These are phyloP conservation scores for Alternaria novae-zelandiae DNA, from an alignment of 2,329 filamentous ascomycete genomes.

Conservation along the genomic window DNA sequence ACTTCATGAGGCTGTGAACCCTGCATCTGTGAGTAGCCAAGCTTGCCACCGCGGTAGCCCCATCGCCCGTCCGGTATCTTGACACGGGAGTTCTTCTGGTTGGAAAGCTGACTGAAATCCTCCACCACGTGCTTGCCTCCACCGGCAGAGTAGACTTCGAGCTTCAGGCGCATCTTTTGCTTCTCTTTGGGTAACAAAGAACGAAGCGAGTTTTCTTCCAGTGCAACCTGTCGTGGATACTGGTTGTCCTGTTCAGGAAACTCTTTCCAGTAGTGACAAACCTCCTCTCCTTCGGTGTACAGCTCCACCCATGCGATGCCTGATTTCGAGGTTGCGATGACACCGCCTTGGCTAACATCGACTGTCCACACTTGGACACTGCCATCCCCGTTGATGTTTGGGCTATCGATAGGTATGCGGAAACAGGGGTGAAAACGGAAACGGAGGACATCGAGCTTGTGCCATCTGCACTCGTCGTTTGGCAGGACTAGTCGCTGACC, in stretches of 20 bases:
- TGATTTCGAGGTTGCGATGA: conserved; percentile 80
- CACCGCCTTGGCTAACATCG: conserved; percentile 75
- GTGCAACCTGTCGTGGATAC: conserved; percentile 72
- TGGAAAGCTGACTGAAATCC: conserved; percentile 73
- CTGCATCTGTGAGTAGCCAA: conserved; percentile 75
- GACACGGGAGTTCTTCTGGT: conserved; percentile 71
- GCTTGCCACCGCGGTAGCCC: conserved; percentile 76
- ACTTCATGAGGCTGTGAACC: conserved; percentile 74
- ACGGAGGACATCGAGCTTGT: conserved; percentile 84
- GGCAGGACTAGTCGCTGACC: conserved; percentile 74
- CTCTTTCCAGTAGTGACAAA: conserved; percentile 83
- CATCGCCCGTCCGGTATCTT: conserved; percentile 77
- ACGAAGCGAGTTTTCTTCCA: conserved; percentile 78
- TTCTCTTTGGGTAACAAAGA: conserved; percentile 73
- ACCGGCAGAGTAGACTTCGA: conserved; percentile 78
- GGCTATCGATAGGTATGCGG: conserved; percentile 75
- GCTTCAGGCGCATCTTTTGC: conserved; percentile 71
- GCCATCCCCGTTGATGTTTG: conserved; percentile 64
- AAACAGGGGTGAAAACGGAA: conserved; percentile 94
- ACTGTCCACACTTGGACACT: conserved; percentile 87
- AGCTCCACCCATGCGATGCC: conserved; percentile 89
- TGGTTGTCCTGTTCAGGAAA: conserved; percentile 67
- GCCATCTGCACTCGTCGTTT: conserved; percentile 89
- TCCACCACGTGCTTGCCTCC: conserved; percentile 76
- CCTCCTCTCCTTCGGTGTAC: conserved; percentile 77